Base-by-base conservation (phyloP, 2,329 filamentous ascomycete genomes). In the Aspergillus tamarii region DNA sequence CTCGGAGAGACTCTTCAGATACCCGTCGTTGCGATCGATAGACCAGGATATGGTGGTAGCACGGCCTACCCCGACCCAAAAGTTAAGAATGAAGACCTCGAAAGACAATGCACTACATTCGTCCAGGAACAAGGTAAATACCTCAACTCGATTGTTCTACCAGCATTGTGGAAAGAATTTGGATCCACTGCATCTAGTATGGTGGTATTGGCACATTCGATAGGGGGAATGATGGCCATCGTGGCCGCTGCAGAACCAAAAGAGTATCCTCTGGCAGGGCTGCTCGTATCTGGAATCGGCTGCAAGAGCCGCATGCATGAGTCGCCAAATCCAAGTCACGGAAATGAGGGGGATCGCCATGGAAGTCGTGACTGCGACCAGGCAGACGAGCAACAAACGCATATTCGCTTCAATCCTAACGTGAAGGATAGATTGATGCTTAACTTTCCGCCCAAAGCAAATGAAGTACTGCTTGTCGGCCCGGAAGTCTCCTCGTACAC, bases 251-350 rank as follows among this genome's bases (percentile, higher is more conserved):
- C 50, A 2, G 61, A 21, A 16, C 43, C 28, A 21, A 57, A 57
- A 30, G 34, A 46, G 5, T 66, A 66, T 48, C 62, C 64, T 19
- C 48, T 66, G 23, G 56, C 60, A 14, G 62, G 64, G 7, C 11
- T 66, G 23, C 60, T 63, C 16, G 62, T 62, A 3, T 66, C 62
- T n/a, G 62, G 64, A 4, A 66, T 66, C 21, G 62, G 62, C 4
- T 46, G 45, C 45, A 46, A 46, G 45, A 46, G 45, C 2, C 45
- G 12, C 2, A 34, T 34, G 32, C 32, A 34, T 34, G 32, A 34
- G 32, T 34, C 32, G 10, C 32, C 10, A 11, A 11, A 34, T 34
- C 11, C 32, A 34, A 34, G 10, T 12, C 32, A 26, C 1, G 26
- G 10, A 21, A n/a, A 46, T 46, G 46, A 48, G 4, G 59, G 64